Base-by-base conservation (phyloP, 164 flowering plant species). In the Tinospora cordifolia region DNA sequence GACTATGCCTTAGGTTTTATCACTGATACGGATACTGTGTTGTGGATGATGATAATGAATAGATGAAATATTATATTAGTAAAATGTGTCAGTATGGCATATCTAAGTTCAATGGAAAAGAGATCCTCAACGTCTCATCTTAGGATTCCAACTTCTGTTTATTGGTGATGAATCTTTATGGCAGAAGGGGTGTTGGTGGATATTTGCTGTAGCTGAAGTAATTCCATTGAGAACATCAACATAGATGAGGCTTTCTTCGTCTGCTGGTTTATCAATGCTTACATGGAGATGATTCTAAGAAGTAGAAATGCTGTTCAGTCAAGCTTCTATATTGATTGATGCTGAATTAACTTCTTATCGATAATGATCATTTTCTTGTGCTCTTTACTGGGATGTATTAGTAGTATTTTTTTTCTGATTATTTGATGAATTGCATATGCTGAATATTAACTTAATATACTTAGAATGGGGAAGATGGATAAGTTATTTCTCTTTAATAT, bases 321-420 rank as follows among this genome's bases (percentile, higher is more conserved):
- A 36, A 44, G 24, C 27, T 24, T 8, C 66, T 69, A 27, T 36
- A 46, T 36, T 73, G 39, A 58, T 51, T 62, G 71, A 47, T 62
- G 65, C 74, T 70, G 76, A 51, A 66, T 57, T 34, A 64, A 30
- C n/a, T 63, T 64, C 36, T 65, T 51, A 7, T 19, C 65, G 12
- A 44, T 24, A 14, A 69, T 70, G 74, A 74, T 70, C 73, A 76
- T 76, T 69, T 73, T 69, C 69, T 11, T 77, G 63, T 49, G 40
- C 63, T 77, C 66, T 46, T 30, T 17, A 19, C 63, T 54, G 36
- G 69, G 75, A 67, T 70, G 49, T 67, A 54, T 59, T 39, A 41
- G 66, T 22, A 15, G 30, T 14, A 40, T 6, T 51, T 58, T 21
- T 41, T 71, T 40, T 40, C 51, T 24, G 41, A 38, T 39, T 12